Conservation (phyloP, 2,329 filamentous ascomycete genomes). For the Trichoderma asperellum region DNA sequence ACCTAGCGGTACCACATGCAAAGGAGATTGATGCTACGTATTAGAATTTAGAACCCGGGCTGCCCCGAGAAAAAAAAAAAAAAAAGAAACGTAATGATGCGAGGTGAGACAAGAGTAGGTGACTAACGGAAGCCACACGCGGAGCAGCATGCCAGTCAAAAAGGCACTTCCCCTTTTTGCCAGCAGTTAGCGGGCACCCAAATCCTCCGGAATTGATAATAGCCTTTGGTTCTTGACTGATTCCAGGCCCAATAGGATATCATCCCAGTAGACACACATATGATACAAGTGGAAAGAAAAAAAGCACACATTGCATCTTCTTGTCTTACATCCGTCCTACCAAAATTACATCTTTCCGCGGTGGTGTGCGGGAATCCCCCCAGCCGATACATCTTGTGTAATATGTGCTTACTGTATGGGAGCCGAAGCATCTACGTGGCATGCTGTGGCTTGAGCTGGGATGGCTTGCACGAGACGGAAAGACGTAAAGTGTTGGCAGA, state of each 20-base stretch:
- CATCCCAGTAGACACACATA: background rate
- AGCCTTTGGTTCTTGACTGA: background rate
- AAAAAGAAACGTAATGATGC: background rate
- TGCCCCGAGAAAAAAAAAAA: background rate
- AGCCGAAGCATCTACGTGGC: background rate
- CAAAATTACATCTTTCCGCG: background rate
- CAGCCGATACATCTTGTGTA: background rate
- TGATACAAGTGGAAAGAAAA: background rate
- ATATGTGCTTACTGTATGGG: background rate
- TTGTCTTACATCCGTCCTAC: background rate
- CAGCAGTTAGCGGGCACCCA: background rate
- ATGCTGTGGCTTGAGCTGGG: constrained; percentile 8
- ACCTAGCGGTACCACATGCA: no score
- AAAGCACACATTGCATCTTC: background rate
- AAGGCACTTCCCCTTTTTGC: background rate
- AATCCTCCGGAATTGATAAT: constrained; percentile 7
- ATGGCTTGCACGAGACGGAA: background rate
- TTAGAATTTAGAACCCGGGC: background rate
- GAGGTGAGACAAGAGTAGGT: background rate
- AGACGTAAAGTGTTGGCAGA: constrained; percentile 18
- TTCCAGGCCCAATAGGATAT: background rate
- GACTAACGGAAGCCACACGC: background rate
- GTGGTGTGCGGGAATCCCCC: background rate
- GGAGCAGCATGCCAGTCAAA: background rate
- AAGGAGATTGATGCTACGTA: no score